Evolutionary conservation across 139 green algal species (phyloP).

Genomic region (Chlorella ohadii): DNA sequence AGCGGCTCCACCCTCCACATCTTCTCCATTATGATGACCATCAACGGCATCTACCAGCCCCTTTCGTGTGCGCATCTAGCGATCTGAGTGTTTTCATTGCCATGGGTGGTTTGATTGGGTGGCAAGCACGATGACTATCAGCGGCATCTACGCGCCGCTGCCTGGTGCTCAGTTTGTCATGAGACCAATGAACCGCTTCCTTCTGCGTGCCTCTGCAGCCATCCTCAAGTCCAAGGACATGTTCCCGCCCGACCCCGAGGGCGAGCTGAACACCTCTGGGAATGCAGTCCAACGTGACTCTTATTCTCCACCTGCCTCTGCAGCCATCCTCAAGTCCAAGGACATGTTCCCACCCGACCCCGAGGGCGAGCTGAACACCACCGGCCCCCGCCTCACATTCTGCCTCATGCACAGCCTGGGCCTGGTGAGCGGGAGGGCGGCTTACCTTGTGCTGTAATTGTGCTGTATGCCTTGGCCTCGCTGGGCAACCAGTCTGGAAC

Average conservation of each 20-base stretch:
- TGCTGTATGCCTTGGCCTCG: no score
- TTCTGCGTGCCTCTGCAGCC: no score
- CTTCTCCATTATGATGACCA: constrained; percentile 93
- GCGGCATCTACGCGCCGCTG: constrained; percentile 80
- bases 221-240: constrained; percentile 19
- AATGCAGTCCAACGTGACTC: no score
- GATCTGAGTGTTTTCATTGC: not conserved
- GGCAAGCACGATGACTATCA: constrained; percentile 88
- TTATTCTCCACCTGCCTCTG: no score
- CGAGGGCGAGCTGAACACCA: constrained; percentile 70
- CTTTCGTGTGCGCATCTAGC: constrained; percentile 44
- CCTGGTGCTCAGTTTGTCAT: no score
- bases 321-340: constrained; percentile 27
- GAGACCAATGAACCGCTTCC: no score
- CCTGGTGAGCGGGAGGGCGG: constrained; percentile 34
- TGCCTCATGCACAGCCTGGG: constrained; percentile 77
- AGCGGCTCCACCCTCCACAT: constrained; percentile 90
- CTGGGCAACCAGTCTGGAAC: no score
- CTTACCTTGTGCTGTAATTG: no score
- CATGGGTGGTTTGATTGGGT: no score
- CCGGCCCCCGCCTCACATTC: constrained; percentile 79
- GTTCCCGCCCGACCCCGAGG: constrained; percentile 34
- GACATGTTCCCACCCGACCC: constrained; percentile 11
- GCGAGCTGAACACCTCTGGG: constrained; percentile 69
- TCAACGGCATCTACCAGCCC: constrained; percentile 82